phyloP scores from a whole-genome alignment of 345 rosid species.

The Lepidium africanum region DNA sequence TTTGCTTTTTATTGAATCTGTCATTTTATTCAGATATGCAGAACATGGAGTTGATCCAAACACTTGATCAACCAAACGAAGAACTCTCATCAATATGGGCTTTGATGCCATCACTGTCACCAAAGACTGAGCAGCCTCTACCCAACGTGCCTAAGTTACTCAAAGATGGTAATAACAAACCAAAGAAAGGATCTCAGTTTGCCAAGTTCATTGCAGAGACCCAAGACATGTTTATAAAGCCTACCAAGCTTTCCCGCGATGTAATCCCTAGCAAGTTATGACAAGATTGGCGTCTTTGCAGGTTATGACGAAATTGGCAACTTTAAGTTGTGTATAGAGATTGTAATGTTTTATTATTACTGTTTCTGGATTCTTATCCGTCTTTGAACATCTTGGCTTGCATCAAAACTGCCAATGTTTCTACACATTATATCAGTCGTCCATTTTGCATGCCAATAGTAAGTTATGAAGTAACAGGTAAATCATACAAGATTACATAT shows the following conservation, averaged over 20 bases:
- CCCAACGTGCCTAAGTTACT: slow-evolving; percentile 34
- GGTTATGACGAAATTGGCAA: not conserved
- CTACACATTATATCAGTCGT: too few species aligned
- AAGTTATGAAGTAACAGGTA: too few species aligned
- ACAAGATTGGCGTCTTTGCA: slow-evolving; percentile 17
- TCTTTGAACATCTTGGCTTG: not conserved
- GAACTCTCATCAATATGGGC: slow-evolving; percentile 72
- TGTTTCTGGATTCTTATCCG: not conserved
- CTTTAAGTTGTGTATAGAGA: not conserved
- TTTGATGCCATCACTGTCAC: slow-evolving; percentile 64
- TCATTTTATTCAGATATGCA: too few species aligned
- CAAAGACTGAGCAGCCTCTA: slow-evolving; percentile 28
- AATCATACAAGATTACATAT: too few species aligned
- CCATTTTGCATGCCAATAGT: too few species aligned
- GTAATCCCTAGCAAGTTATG: slow-evolving; percentile 58
- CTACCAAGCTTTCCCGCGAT: slow-evolving; percentile 29
- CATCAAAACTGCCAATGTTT: too few species aligned
- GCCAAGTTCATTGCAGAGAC: slow-evolving; percentile 72
- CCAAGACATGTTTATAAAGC: slow-evolving; percentile 33
- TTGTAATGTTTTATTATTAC: not conserved
- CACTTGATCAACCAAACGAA: slow-evolving; percentile 60
- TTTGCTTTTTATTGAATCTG: not conserved
- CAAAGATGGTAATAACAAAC: slow-evolving; percentile 38
- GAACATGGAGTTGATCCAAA: slow-evolving; percentile 39
- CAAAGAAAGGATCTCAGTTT: slow-evolving; percentile 65